phyloP scores from a whole-genome alignment of 2,329 filamentous ascomycete species.

The Arthrobotrys sphaeroides region DNA sequence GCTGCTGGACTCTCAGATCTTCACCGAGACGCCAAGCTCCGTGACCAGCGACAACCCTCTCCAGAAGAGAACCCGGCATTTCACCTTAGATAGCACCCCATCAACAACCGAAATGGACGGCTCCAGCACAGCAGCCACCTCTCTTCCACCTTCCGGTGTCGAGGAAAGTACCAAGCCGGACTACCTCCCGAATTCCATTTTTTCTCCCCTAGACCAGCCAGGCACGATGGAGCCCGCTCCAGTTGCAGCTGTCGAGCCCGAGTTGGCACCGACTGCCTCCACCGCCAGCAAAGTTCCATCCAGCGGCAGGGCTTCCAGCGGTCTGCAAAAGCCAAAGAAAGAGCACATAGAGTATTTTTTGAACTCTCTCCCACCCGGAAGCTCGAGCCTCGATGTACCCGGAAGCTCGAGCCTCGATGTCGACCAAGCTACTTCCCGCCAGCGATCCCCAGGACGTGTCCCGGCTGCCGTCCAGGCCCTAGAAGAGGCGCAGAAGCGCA shows the following conservation, averaged over 20 bases:
- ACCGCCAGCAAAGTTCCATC: background rate
- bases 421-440: background rate
- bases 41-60: background rate
- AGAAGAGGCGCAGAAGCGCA: constrained; percentile 21
- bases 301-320: background rate
- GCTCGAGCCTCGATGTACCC: background rate
- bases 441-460: constrained; percentile 20
- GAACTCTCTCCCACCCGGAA: background rate
- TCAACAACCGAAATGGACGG: constrained; percentile 32
- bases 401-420: background rate
- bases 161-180: constrained; percentile 16
- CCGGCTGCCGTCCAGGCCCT: constrained; percentile 25
- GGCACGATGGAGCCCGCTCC: background rate
- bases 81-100: constrained; percentile 19
- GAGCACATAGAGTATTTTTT: constrained; percentile 40
- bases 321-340: constrained; percentile 20
- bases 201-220: background rate
- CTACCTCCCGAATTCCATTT: background rate
- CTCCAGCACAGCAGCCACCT: constrained; percentile 29
- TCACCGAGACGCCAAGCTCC: background rate
- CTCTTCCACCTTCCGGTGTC: constrained; percentile 4
- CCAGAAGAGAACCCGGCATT: background rate
- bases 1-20: background rate
- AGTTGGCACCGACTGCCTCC: background rate
- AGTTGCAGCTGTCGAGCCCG: background rate